A percentile compares a stretch with the other conserved stretches of the same genome.
phyloP scores from a whole-genome alignment of 2,329 filamentous ascomycete genomes.

The Graphilbum sp. region DNA sequence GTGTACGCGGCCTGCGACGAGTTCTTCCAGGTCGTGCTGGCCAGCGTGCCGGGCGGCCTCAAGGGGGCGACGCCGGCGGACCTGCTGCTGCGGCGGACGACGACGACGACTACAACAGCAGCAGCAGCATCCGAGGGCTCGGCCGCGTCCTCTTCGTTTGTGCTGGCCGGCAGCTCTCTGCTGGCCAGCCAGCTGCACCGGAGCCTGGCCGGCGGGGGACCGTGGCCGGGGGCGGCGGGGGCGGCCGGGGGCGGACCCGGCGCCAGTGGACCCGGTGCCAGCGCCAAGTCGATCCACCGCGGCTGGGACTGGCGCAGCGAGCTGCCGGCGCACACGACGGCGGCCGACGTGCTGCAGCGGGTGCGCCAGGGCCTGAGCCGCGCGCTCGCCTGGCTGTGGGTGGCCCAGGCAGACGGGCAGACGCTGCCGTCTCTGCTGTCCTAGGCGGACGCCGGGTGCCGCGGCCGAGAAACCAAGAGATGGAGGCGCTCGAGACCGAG shows the following conservation, averaged over 20 bases:
- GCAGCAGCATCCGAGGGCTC: neutral
- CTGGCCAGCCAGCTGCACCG: conserved; percentile 45
- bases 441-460: neutral
- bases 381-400: conserved; percentile 56
- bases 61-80: conserved; percentile 48
- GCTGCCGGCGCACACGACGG: conserved; percentile 39
- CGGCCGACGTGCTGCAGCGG: conserved; percentile 53
- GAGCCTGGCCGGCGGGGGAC: conserved; percentile 30
- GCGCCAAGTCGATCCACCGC: conserved; percentile 15
- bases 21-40: conserved; percentile 59
- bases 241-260: conserved; percentile 23
- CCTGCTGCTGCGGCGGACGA: conserved; percentile 41
- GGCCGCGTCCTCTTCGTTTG: conserved; percentile 35
- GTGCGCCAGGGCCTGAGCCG: conserved; percentile 58
- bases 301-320: conserved; percentile 42
- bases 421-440: neutral
- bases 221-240: conserved; percentile 22
- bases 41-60: conserved; percentile 41
- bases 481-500: no score
- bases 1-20: conserved; percentile 63
- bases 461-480: neutral
- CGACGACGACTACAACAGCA: neutral
- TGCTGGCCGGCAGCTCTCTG: conserved; percentile 59
- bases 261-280: neutral
- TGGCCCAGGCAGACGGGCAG: conserved; percentile 41